Evolutionary conservation across 768 basidiomycete genomes (phyloP).

Genomic region (Fibroporia radiculosa): DNA sequence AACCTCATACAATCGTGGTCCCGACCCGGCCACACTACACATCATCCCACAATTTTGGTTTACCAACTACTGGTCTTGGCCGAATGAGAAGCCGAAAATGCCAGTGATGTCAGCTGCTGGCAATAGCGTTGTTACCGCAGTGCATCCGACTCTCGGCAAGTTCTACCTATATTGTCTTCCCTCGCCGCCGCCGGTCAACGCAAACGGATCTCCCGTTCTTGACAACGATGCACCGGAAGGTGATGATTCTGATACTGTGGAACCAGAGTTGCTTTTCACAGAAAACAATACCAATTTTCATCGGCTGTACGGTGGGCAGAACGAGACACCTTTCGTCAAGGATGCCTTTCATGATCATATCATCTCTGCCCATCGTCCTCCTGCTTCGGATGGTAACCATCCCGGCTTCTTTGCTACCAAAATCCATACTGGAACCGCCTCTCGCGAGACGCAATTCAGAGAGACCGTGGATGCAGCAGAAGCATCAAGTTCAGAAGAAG

Average conservation of each 20-base stretch:
- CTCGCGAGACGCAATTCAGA: constrained; percentile 5
- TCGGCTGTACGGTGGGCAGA: constrained; percentile 84
- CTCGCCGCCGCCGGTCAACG: constrained; percentile 84
- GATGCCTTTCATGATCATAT: constrained; percentile 99
- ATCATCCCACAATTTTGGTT: constrained; percentile 96
- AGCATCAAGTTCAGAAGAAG: constrained; percentile 26
- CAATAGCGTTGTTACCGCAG: constrained; percentile 58
- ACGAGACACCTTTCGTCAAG: constrained; percentile 79
- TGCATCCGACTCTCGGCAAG: constrained; percentile 68
- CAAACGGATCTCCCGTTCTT: constrained; percentile 45
- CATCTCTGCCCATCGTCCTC: constrained; percentile 75
- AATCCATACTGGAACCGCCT: constrained; percentile 29
- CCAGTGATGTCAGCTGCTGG: constrained; percentile 50
- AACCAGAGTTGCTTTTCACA: constrained; percentile 87
- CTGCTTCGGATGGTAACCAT: constrained; percentile 31
- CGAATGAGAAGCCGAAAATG: constrained; percentile 54
- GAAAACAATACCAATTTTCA: constrained; percentile 97
- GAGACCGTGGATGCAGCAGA: constrained; percentile 19
- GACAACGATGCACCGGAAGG: constrained; percentile 45
- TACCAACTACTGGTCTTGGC: constrained; percentile 99
- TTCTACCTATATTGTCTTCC: constrained; percentile 84
- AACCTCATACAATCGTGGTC: constrained; percentile 94
- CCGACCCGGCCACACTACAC: constrained; percentile 89
- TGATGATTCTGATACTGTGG: constrained; percentile 46
- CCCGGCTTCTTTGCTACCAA: constrained; percentile 35